Percentiles rank a stretch among this genome's conserved stretches.
Conservation (phyloP, 495 filamentous ascomycete species). For the Xylaria telfairii region DNA sequence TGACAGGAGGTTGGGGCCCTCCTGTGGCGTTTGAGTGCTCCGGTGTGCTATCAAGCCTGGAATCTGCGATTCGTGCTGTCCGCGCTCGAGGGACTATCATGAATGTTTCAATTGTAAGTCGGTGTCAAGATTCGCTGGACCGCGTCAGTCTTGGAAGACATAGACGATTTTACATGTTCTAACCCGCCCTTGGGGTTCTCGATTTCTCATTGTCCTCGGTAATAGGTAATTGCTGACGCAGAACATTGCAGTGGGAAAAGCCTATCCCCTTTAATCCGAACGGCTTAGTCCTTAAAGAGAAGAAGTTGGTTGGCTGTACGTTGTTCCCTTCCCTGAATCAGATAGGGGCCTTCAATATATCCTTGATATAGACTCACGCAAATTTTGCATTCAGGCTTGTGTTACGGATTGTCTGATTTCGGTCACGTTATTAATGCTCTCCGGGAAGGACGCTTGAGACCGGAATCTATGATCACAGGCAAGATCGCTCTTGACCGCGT, state of each 20-base stretch:
- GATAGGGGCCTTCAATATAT: neutral
- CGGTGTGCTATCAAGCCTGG: slow-evolving; percentile 59
- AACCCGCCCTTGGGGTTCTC: neutral
- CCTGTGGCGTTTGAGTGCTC: slow-evolving; percentile 65
- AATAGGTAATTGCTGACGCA: neutral
- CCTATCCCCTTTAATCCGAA: slow-evolving; percentile 55
- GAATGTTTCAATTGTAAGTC: slow-evolving; percentile 59
- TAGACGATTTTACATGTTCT: neutral
- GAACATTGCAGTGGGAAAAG: slow-evolving; percentile 55
- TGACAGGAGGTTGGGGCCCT: slow-evolving; percentile 57
- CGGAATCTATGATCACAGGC: slow-evolving; percentile 65
- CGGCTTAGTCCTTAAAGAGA: slow-evolving; percentile 52
- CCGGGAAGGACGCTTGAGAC: slow-evolving; percentile 56
- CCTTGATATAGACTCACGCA: neutral
- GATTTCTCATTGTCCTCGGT: neutral
- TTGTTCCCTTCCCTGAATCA: neutral
- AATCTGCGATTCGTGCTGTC: slow-evolving; percentile 55
- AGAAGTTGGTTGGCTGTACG: slow-evolving; percentile 48
- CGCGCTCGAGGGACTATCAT: slow-evolving; percentile 62
- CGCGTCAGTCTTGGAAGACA: neutral
- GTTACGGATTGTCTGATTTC: slow-evolving; percentile 57
- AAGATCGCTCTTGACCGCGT: slow-evolving; percentile 60
- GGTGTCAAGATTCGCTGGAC: neutral
- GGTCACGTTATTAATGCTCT: slow-evolving; percentile 61
- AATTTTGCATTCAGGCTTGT: neutral